phyloP scores from a whole-genome alignment of 2,329 filamentous ascomycete genomes.

The Dothistroma septosporum region DNA sequence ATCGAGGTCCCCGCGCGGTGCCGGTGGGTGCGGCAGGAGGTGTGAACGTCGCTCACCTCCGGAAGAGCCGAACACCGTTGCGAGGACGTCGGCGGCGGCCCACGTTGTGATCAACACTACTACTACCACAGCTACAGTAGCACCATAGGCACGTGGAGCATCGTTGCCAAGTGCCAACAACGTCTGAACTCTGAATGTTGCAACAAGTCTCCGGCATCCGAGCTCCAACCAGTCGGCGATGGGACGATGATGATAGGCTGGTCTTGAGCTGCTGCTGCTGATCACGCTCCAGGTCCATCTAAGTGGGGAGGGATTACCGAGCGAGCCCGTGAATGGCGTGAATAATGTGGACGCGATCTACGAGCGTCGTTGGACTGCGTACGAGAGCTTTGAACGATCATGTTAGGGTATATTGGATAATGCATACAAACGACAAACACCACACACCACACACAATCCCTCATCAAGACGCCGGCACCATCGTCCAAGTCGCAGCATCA shows the following conservation, averaged over 20 bases:
- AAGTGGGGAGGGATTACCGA: neutral
- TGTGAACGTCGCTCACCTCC: neutral
- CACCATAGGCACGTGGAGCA: neutral
- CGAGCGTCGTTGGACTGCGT: neutral
- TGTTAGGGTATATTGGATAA: neutral
- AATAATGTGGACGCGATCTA: neutral
- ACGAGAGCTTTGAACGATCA: neutral
- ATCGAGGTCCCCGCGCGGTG: constrained; percentile 4
- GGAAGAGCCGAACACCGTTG: neutral
- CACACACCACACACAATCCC: neutral
- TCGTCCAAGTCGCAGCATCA: constrained; percentile 58
- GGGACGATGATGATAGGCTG: neutral
- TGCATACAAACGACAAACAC: neutral
- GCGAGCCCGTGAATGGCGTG: neutral
- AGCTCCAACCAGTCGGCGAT: neutral
- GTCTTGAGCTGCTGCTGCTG: neutral
- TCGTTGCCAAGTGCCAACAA: too few relatives aligned
- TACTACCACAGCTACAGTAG: neutral
- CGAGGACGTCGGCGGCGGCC: neutral
- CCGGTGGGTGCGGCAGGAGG: neutral
- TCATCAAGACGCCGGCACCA: constrained; percentile 27
- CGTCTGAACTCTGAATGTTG: too few relatives aligned
- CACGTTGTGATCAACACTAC: neutral
- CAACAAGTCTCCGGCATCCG: neutral
- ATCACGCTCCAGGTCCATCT: neutral